Base-by-base conservation (phyloP, 441 rosid species). In the Croton laevigatus region DNA sequence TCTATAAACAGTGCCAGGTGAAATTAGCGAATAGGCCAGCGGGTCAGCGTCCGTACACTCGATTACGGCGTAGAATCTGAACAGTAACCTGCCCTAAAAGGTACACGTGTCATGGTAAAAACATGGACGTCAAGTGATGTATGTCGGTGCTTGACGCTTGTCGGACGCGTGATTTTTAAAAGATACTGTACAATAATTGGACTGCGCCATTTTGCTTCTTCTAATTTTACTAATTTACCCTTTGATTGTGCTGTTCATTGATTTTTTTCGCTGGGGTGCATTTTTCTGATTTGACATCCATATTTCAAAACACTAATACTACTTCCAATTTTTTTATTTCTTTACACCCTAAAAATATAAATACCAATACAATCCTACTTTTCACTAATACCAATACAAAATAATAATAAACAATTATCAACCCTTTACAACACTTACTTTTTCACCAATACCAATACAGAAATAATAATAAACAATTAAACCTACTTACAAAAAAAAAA, bases 101-200 rank as follows among this genome's bases (percentile, higher is more conserved):
- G 27, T 36, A 65, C 81, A 75, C 79, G 77, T 80, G 83, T 22
- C 36, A 40, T 5, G 75, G 49, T 61, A 0, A 20, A 73, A 75
- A 67, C 61, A 77, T 71, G 66, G 13, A 45, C 45, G 40, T 60
- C 32, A 59, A 34, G 34, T 49, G 14, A 14, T 45, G 10, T 48
- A 14, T 48, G 19, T 8, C 66, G 12, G 0, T 1, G 3, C 22
- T 27, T 51, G 77, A 67, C 73, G 53, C 55, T 8, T 65, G 77
- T 76, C 80, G 80, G 80, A 71, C 66, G 79, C 77, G 74, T 73
- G 82, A 64, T 62, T 27, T n/a, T 0, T 42, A 17, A 42, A 71
- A 74, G 67, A 59, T 23, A 71, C 76, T 69, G 76, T 69, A 2
- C 65, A 60, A 62, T 70, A 20, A 54, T 68, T 68, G 72, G 66